A percentile compares a stretch with the other conserved stretches of the same genome.
Conservation (phyloP, 345 rosid species). For the Raphanus raphanistrum region DNA sequence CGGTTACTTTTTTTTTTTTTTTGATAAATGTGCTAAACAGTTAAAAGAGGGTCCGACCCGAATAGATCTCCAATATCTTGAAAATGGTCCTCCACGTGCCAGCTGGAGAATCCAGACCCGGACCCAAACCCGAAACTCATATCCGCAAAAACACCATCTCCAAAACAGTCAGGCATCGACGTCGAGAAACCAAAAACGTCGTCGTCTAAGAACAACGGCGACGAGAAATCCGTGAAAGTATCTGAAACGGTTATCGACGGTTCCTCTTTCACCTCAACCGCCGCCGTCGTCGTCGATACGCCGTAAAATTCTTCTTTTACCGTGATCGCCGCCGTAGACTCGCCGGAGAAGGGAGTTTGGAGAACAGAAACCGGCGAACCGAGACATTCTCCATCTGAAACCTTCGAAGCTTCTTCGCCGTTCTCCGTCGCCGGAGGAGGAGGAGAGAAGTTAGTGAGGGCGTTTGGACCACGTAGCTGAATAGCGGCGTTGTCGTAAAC, state of each 20-base stretch:
- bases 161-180: conserved; percentile 44
- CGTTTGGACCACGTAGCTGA: conserved; percentile 86
- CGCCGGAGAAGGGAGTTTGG: conserved; percentile 53
- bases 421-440: conserved; percentile 40
- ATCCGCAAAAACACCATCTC: conserved; percentile 32
- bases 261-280: conserved; percentile 9
- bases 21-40: conserved; percentile 35
- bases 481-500: conserved; percentile 96
- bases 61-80: conserved; percentile 80
- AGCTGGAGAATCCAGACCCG: conserved; percentile 52
- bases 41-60: conserved; percentile 64
- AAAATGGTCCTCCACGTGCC: conserved; percentile 50
- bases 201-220: conserved; percentile 41
- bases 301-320: conserved; percentile 26
- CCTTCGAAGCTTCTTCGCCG: background rate
- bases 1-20: background rate
- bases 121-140: conserved; percentile 45
- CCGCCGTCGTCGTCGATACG: background rate
- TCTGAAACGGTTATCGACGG: conserved; percentile 30
- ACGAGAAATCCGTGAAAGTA: conserved; percentile 44
- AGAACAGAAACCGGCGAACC: conserved; percentile 82
- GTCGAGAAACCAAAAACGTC: conserved; percentile 53
- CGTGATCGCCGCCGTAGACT: background rate
- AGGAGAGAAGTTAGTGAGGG: conserved; percentile 71
- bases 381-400: background rate